phyloP scores from a whole-genome alignment of 1,139 yeast species.

The Suhomyces terraborum region DNA sequence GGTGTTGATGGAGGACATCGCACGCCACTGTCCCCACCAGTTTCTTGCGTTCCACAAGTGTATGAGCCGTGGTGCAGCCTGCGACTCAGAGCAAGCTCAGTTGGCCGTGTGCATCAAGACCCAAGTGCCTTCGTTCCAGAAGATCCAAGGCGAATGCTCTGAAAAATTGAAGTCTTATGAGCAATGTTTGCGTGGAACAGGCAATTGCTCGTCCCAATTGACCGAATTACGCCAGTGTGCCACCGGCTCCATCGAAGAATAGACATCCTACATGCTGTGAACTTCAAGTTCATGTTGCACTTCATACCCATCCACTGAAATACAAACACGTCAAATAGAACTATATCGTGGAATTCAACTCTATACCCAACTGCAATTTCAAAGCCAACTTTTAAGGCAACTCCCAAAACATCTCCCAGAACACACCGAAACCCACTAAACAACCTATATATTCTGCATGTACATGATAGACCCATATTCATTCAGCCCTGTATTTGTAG shows the following conservation, averaged over 20 bases:
- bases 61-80: slow-evolving; percentile 48
- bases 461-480: slow-evolving; percentile 1
- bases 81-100: slow-evolving; percentile 51
- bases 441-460: slow-evolving; percentile 3
- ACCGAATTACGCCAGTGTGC: slow-evolving; percentile 42
- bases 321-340: background rate
- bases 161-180: slow-evolving; percentile 60
- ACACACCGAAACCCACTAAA: background rate
- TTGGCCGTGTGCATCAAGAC: slow-evolving; percentile 59
- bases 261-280: background rate
- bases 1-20: slow-evolving; percentile 59
- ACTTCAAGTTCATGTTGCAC: too few species aligned
- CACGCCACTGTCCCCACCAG: slow-evolving; percentile 64
- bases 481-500: slow-evolving; percentile 29
- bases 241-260: slow-evolving; percentile 8
- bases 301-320: too few species aligned
- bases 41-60: slow-evolving; percentile 68
- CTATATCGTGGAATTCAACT: too few species aligned
- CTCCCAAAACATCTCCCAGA: background rate
- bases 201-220: slow-evolving; percentile 31
- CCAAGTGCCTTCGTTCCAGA: slow-evolving; percentile 64
- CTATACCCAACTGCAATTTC: too few species aligned
- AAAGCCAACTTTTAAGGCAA: too few species aligned
- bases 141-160: slow-evolving; percentile 60
- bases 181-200: slow-evolving; percentile 50